phyloP scores from a whole-genome alignment of 2,329 filamentous ascomycete species.

The Curvularia eragrostidis region DNA sequence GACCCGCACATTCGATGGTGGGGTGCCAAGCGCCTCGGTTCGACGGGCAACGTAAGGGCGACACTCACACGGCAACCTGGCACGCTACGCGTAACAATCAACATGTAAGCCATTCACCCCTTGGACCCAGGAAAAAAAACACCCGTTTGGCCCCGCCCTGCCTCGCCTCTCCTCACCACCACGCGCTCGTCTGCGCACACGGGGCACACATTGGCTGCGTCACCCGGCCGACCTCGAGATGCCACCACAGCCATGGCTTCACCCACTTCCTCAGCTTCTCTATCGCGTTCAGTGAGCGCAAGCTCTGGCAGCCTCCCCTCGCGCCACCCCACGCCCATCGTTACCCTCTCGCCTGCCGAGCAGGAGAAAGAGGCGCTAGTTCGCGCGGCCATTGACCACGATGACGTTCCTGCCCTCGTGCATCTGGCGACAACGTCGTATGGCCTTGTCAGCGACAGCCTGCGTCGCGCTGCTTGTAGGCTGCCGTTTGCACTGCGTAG shows the following conservation, averaged over 20 bases:
- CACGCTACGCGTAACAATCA: constrained; percentile 13
- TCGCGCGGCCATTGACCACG: constrained; percentile 50
- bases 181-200: constrained; percentile 14
- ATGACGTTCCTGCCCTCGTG: constrained; percentile 51
- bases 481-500: constrained; percentile 7
- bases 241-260: constrained; percentile 37
- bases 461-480: constrained; percentile 81
- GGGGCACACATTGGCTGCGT: constrained; percentile 18
- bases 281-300: constrained; percentile 42
- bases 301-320: constrained; percentile 38
- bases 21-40: constrained; percentile 25
- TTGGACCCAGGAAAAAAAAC: not conserved
- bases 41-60: constrained; percentile 23
- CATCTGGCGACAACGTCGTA: constrained; percentile 52
- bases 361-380: constrained; percentile 45
- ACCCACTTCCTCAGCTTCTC: constrained; percentile 29
- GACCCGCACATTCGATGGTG: not conserved
- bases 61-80: constrained; percentile 20
- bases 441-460: constrained; percentile 57
- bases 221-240: constrained; percentile 23
- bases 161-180: constrained; percentile 4
- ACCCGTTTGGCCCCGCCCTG: constrained; percentile 3
- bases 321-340: constrained; percentile 23
- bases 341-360: constrained; percentile 30
- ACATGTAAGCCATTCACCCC: constrained; percentile 10